These are phyloP conservation scores for Colletotrichum sp. DNA, from an alignment of 2,329 filamentous ascomycete species.

Conservation along the genomic window DNA sequence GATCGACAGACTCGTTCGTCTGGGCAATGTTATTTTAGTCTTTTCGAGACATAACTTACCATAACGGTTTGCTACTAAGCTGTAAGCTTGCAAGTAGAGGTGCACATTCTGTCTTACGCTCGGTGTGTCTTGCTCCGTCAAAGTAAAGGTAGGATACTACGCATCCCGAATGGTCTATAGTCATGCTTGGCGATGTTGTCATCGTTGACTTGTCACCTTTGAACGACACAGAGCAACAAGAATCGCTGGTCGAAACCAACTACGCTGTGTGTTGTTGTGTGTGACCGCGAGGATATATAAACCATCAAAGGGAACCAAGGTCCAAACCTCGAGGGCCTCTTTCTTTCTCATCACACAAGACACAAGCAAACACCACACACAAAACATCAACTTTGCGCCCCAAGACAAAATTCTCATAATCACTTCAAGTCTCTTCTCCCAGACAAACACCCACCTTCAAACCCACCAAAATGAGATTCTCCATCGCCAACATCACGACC, in stretches of 20 bases:
- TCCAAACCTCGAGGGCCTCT: neutral
- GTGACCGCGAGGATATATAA: neutral
- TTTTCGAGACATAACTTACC: neutral
- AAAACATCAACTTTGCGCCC: neutral
- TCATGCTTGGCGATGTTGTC: neutral
- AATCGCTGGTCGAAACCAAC: neutral
- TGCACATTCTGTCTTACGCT: neutral
- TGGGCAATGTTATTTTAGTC: neutral
- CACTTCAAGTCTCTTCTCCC: neutral
- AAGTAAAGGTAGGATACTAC: neutral
- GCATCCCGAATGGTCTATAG: neutral
- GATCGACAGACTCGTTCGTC: neutral
- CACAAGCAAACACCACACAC: neutral
- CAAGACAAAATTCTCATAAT: neutral
- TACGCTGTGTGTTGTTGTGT: neutral
- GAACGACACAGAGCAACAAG: neutral
- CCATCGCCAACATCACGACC: constrained; percentile 22
- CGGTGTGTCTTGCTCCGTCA: neutral
- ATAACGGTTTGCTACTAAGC: neutral
- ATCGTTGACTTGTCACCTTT: neutral
- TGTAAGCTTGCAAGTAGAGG: neutral
- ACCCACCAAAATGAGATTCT: constrained; percentile 16
- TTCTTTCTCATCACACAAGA: neutral
- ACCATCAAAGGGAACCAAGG: neutral
- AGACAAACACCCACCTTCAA: neutral